A percentile compares a stretch with the other conserved stretches of the same genome.
These are phyloP conservation scores for Aspergillus glaucus DNA, from an alignment of 2,329 filamentous ascomycete species.

Conservation along the genomic window DNA sequence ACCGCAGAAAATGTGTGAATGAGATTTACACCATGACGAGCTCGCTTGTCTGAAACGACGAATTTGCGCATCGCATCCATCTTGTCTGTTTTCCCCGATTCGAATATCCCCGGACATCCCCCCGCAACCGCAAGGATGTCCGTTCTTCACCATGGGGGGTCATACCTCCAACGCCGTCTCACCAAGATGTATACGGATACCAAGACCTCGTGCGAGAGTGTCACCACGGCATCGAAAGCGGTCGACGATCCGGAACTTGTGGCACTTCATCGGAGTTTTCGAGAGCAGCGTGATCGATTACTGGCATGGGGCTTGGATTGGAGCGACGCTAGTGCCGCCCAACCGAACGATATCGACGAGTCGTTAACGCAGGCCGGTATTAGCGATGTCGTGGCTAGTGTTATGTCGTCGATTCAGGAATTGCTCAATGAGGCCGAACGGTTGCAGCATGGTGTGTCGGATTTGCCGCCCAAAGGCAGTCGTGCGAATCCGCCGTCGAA, in stretches of 20 bases:
- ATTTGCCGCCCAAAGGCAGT: conserved; percentile 30
- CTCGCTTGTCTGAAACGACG: conserved; percentile 6
- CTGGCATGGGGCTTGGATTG: conserved; percentile 61
- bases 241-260: conserved; percentile 48
- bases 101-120: conserved; percentile 9
- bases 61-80: conserved; percentile 3
- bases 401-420: conserved; percentile 59
- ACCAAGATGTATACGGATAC: conserved; percentile 60
- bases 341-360: conserved; percentile 57
- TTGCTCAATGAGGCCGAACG: conserved; percentile 57
- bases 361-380: conserved; percentile 56
- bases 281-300: conserved; percentile 58
- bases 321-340: conserved; percentile 54
- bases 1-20: no score
- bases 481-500: conserved; percentile 25
- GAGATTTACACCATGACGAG: no score
- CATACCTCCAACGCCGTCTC: conserved; percentile 44
- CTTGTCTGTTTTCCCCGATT: background rate
- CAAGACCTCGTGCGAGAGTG: conserved; percentile 55
- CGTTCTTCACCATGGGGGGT: conserved; percentile 40
- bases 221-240: conserved; percentile 45
- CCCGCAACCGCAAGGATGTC: conserved; percentile 34
- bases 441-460: conserved; percentile 45
- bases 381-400: conserved; percentile 58
- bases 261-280: conserved; percentile 53